Percentiles rank a stretch among this genome's conserved stretches.
Evolutionary conservation across 768 basidiomycete species (phyloP).

Genomic region (Vararia minispora): DNA sequence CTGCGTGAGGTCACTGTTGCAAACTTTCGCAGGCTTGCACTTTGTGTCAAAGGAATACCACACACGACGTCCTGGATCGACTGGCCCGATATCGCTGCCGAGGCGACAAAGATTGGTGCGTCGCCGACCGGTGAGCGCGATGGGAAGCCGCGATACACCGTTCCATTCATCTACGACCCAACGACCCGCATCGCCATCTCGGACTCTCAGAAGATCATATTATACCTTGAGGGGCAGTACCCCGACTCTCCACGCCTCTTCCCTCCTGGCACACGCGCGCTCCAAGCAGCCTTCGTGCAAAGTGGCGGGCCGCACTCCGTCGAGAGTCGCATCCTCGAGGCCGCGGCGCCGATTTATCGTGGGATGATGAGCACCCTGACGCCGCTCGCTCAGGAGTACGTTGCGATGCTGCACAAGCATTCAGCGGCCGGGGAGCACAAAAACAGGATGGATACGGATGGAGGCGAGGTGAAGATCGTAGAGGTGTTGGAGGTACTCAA

Average conservation of each 20-base stretch:
- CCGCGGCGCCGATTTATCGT: too few relatives aligned
- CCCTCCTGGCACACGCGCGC: constrained; percentile 13
- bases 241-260: constrained; percentile 29
- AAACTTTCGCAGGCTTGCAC: constrained; percentile 20
- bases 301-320: constrained; percentile 2
- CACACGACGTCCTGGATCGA: constrained; percentile 43
- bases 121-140: constrained; percentile 24
- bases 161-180: constrained; percentile 37
- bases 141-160: constrained; percentile 26
- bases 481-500: too few relatives aligned
- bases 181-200: constrained; percentile 23
- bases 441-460: too few relatives aligned
- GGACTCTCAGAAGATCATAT: constrained; percentile 34
- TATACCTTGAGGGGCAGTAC: constrained; percentile 36
- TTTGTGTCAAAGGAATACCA: constrained; percentile 30
- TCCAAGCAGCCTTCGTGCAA: constrained; percentile 10
- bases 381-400: too few relatives aligned
- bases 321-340: too few relatives aligned
- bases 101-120: constrained; percentile 26
- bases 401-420: too few relatives aligned
- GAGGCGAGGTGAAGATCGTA: too few relatives aligned
- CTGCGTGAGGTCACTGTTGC: too few relatives aligned
- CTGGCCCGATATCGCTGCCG: constrained; percentile 33
- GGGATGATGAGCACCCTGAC: too few relatives aligned
- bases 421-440: too few relatives aligned